These are phyloP conservation scores for Macrolepiota fuliginosa DNA, from an alignment of 768 basidiomycete species.

Conservation along the genomic window DNA sequence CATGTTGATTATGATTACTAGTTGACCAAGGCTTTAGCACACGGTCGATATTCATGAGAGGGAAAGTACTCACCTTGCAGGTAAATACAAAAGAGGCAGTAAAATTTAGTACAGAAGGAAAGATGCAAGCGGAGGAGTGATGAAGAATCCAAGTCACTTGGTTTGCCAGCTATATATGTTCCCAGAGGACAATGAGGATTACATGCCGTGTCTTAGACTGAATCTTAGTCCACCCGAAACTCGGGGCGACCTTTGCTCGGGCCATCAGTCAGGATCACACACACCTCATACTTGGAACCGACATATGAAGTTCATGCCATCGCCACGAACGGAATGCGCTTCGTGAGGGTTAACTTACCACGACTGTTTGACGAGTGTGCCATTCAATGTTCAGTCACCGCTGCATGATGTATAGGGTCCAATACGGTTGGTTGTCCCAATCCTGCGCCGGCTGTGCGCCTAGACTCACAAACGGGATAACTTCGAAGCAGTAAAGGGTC, in stretches of 20 bases:
- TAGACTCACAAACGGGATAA: conserved; percentile 1
- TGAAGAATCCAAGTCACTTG: background rate
- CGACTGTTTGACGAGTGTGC: background rate
- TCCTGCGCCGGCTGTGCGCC: background rate
- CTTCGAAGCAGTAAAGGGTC: background rate
- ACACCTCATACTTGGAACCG: background rate
- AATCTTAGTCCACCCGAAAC: conserved; percentile 1
- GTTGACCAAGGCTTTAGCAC: conserved; percentile 13
- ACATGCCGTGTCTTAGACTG: conserved; percentile 10
- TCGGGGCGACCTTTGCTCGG: conserved; percentile 1
- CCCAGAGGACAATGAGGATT: conserved; percentile 11
- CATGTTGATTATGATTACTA: conserved; percentile 38
- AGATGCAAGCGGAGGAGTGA: background rate
- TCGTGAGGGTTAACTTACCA: conserved; percentile 2
- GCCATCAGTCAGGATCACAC: conserved; percentile 10
- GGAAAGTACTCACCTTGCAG: background rate
- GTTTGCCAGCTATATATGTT: conserved; percentile 7
- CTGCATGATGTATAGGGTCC: conserved; percentile 5
- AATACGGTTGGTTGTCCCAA: background rate
- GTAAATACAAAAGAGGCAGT: background rate
- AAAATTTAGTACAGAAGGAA: background rate
- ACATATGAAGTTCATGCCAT: conserved; percentile 8
- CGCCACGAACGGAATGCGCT: conserved; percentile 3
- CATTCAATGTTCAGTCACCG: background rate
- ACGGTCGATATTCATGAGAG: background rate